Conservation (phyloP, 768 basidiomycete genomes). For the Collybia sordida region DNA sequence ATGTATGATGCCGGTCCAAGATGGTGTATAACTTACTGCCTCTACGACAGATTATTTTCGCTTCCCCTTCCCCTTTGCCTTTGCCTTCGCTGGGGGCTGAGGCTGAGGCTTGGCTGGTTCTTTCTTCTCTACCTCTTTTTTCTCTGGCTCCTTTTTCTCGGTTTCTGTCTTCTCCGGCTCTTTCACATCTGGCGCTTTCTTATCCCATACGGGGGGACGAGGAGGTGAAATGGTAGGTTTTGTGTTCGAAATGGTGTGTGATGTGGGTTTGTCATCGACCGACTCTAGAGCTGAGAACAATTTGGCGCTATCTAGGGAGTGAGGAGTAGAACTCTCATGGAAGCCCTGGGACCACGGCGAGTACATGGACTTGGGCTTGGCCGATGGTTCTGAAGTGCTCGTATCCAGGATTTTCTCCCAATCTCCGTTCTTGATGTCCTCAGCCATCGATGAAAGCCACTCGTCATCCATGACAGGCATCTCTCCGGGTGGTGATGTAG, state of each 20-base stretch:
- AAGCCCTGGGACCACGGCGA: constrained; percentile 3
- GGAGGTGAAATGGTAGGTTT: neutral
- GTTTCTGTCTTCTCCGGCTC: neutral
- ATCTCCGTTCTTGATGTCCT: constrained; percentile 19
- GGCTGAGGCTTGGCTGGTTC: constrained; percentile 14
- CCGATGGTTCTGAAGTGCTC: constrained; percentile 1
- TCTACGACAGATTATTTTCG: constrained; percentile 7
- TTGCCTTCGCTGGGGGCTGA: constrained; percentile 12
- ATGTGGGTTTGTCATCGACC: constrained; percentile 3
- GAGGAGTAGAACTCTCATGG: constrained; percentile 6
- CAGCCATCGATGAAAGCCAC: constrained; percentile 22
- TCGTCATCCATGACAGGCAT: constrained; percentile 24
- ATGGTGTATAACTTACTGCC: too few relatives aligned
- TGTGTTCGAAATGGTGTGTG: constrained; percentile 2
- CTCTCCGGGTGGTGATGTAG: constrained; percentile 24
- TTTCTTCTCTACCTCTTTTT: constrained; percentile 6
- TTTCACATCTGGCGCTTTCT: neutral
- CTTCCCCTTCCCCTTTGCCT: constrained; percentile 20
- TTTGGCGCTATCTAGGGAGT: constrained; percentile 15
- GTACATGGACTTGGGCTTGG: neutral
- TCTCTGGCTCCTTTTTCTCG: neutral
- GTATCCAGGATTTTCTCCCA: constrained; percentile 8
- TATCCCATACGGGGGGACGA: neutral
- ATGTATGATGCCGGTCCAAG: too few relatives aligned
- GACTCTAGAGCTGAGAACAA: constrained; percentile 15